Evolutionary conservation across 2,329 filamentous ascomycete species (phyloP).

Genomic region (Fusarium subtropicale): DNA sequence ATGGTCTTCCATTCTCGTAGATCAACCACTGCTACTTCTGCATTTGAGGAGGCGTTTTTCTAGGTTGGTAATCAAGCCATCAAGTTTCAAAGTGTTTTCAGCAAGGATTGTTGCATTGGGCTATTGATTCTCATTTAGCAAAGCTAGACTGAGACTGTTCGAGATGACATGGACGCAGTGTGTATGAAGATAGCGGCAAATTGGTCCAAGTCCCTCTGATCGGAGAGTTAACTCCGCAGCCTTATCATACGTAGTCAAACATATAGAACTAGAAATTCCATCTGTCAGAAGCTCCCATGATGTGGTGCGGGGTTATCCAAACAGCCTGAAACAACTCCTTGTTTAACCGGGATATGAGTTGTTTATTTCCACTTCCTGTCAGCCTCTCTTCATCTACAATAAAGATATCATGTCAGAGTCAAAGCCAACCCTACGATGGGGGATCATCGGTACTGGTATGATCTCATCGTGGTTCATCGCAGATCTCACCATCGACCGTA

Average conservation of each 20-base stretch:
- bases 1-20: too few relatives aligned
- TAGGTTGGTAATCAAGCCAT: too few relatives aligned
- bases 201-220: too few relatives aligned
- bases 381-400: neutral
- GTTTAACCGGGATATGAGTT: slow-evolving; percentile 3
- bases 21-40: too few relatives aligned
- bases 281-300: neutral
- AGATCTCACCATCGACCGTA: slow-evolving; percentile 54
- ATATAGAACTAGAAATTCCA: neutral
- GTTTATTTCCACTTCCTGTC: neutral
- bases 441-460: slow-evolving; percentile 56
- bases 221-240: too few relatives aligned
- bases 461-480: slow-evolving; percentile 60
- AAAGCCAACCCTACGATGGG: slow-evolving; percentile 51
- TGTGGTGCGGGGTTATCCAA: neutral
- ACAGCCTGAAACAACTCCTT: neutral
- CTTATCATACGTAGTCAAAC: neutral
- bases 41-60: too few relatives aligned
- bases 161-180: too few relatives aligned
- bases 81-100: too few relatives aligned
- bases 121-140: too few relatives aligned
- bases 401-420: slow-evolving; percentile 12
- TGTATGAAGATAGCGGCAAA: too few relatives aligned
- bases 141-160: too few relatives aligned
- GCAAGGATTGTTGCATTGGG: too few relatives aligned